Evolutionary conservation across 1,139 yeast genomes (phyloP).

Genomic region (Geotrichum citri-aurantii): DNA sequence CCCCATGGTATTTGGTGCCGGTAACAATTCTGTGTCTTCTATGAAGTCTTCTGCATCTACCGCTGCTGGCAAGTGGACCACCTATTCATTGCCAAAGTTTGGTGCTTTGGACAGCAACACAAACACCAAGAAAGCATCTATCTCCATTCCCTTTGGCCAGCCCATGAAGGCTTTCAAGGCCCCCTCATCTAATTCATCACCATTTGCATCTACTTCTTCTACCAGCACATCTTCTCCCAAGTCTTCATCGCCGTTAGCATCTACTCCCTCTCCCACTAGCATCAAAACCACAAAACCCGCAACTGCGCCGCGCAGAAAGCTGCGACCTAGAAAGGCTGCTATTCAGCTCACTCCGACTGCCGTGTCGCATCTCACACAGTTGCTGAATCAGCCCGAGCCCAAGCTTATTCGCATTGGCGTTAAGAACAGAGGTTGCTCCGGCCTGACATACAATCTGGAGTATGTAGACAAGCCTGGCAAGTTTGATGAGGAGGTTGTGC

Average conservation of each 20-base stretch:
- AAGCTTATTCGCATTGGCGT: slow-evolving; percentile 88
- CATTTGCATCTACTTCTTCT: not conserved
- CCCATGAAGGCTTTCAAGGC: not conserved
- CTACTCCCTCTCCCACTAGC: slow-evolving; percentile 35
- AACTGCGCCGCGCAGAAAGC: slow-evolving; percentile 46
- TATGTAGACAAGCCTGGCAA: slow-evolving; percentile 86
- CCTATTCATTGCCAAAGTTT: slow-evolving; percentile 15
- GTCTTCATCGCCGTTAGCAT: not conserved
- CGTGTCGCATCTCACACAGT: slow-evolving; percentile 56
- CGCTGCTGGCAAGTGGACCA: slow-evolving; percentile 14
- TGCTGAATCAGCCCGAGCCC: slow-evolving; percentile 78
- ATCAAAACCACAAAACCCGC: slow-evolving; percentile 27
- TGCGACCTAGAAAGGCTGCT: slow-evolving; percentile 83
- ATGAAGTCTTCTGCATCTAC: slow-evolving; percentile 1
- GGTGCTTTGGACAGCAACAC: not conserved
- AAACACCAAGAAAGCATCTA: not conserved
- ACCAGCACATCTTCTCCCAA: not conserved
- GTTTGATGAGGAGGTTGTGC: slow-evolving; percentile 81
- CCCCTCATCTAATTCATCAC: slow-evolving; percentile 6
- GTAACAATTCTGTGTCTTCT: not conserved
- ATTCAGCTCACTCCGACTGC: slow-evolving; percentile 75
- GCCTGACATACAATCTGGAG: slow-evolving; percentile 83
- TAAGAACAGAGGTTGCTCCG: slow-evolving; percentile 94
- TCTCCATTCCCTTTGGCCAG: slow-evolving; percentile 4
- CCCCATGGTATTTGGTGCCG: slow-evolving; percentile 15